phyloP scores from a whole-genome alignment of 129 eudicot genomes.

The Pittosporum tobira region DNA sequence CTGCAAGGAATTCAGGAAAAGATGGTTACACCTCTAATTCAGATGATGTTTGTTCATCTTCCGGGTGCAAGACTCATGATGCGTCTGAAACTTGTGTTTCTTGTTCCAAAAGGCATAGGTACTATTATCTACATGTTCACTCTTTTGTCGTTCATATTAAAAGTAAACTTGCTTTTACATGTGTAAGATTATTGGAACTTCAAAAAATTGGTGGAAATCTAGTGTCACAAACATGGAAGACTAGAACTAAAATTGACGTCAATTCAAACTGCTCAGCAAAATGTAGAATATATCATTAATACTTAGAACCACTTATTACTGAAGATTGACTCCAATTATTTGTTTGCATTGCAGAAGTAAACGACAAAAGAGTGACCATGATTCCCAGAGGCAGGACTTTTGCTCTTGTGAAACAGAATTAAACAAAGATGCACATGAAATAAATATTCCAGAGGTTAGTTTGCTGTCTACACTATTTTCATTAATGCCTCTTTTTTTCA shows the following conservation, averaged over 20 bases:
- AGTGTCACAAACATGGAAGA: too few relatives aligned
- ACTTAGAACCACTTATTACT: too few relatives aligned
- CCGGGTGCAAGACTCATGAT: constrained; percentile 15
- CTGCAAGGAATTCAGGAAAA: constrained; percentile 1
- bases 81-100: constrained; percentile 17
- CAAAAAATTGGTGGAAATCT: too few relatives aligned
- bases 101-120: constrained; percentile 42
- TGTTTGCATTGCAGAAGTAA: too few relatives aligned
- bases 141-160: background rate
- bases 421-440: constrained; percentile 8
- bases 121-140: background rate
- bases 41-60: constrained; percentile 13
- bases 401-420: constrained; percentile 25
- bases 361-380: constrained; percentile 45
- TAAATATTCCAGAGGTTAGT: constrained; percentile 33
- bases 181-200: too few relatives aligned
- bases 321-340: too few relatives aligned
- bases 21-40: constrained; percentile 16
- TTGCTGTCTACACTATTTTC: background rate
- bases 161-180: too few relatives aligned
- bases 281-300: too few relatives aligned
- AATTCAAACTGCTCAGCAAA: too few relatives aligned
- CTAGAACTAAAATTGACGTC: too few relatives aligned
- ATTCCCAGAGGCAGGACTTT: constrained; percentile 34
- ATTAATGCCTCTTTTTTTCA: background rate